These are phyloP conservation scores for Austroboletus niveus DNA, from an alignment of 1,284 basidiomycete genomes.

Conservation along the genomic window DNA sequence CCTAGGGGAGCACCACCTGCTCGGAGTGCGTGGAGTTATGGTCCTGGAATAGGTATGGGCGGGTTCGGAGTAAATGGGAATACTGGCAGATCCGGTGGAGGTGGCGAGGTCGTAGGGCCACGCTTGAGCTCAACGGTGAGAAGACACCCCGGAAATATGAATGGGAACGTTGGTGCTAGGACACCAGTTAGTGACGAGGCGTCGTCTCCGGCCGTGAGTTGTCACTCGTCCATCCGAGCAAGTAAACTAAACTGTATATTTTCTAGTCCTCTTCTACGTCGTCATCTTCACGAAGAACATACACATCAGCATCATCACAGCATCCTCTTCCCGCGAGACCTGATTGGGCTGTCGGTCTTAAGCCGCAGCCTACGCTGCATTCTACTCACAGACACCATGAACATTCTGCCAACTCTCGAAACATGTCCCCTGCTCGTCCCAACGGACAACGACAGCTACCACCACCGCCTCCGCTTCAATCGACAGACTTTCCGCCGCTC, in stretches of 20 bases:
- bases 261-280: conserved; percentile 68
- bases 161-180: conserved; percentile 51
- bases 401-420: conserved; percentile 35
- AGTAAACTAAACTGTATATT: not conserved
- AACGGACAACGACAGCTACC: conserved; percentile 34
- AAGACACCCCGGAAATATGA: conserved; percentile 49
- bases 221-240: conserved; percentile 1
- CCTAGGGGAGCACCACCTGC: conserved; percentile 44
- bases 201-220: conserved; percentile 69
- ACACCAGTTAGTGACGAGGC: conserved; percentile 69
- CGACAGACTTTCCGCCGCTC: conserved; percentile 73
- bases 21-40: conserved; percentile 64
- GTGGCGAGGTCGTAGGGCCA: conserved; percentile 57
- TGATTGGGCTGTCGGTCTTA: conserved; percentile 82
- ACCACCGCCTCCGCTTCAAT: conserved; percentile 46
- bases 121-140: conserved; percentile 52
- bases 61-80: conserved; percentile 36
- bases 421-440: conserved; percentile 40
- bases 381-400: conserved; percentile 46
- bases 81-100: conserved; percentile 17
- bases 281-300: conserved; percentile 72
- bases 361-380: conserved; percentile 64
- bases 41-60: conserved; percentile 54
- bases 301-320: conserved; percentile 68
- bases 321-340: conserved; percentile 78